These are phyloP conservation scores for Trichoderma endophyticum DNA, from an alignment of 2,329 filamentous ascomycete species.

Conservation along the genomic window DNA sequence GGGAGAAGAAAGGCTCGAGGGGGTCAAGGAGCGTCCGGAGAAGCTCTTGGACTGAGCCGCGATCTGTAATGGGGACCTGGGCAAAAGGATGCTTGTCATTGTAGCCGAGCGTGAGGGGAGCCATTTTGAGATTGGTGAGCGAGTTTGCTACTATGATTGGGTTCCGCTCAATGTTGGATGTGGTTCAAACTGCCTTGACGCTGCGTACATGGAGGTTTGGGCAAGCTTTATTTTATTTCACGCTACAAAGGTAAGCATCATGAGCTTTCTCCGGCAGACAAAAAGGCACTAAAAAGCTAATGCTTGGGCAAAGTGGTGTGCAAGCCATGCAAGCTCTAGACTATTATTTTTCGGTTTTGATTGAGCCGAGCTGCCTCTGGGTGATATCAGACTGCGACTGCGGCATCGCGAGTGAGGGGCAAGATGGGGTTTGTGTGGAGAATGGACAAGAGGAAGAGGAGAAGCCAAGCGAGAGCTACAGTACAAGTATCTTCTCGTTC, in stretches of 20 bases:
- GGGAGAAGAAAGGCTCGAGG: constrained; percentile 65
- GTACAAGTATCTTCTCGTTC: neutral
- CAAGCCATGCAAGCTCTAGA: neutral
- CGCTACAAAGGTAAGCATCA: neutral
- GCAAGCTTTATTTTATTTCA: neutral
- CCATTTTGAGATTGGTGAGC: neutral
- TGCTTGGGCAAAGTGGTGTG: neutral
- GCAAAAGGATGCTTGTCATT: constrained; percentile 54
- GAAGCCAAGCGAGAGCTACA: neutral
- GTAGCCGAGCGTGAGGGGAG: constrained; percentile 45
- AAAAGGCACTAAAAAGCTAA: neutral
- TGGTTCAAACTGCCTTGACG: neutral
- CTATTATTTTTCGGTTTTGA: neutral
- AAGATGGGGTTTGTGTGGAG: constrained; percentile 13
- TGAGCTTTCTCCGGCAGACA: neutral
- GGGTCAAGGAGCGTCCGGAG: constrained; percentile 65
- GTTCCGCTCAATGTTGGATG: neutral
- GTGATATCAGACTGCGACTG: constrained; percentile 10
- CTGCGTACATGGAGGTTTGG: neutral
- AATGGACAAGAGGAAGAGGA: constrained; percentile 2
- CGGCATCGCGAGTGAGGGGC: constrained; percentile 11
- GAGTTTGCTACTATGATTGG: neutral
- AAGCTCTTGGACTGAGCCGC: constrained; percentile 46
- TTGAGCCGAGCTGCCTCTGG: constrained; percentile 10
- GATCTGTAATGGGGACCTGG: constrained; percentile 49